Base-by-base conservation (phyloP, 306 rosid genomes). In the Medicago arabica region DNA sequence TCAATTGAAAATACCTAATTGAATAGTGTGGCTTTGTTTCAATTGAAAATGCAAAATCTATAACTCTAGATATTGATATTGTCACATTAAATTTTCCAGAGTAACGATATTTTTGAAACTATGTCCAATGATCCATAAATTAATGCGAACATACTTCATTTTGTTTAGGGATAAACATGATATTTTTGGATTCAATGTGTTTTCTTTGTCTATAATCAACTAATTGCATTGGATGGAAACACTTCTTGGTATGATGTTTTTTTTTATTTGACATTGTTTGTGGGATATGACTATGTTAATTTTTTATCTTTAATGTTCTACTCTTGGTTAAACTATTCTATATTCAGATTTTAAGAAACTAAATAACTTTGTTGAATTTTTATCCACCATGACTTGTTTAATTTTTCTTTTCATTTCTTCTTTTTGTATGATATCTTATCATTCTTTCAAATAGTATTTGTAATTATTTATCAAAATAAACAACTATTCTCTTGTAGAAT, bases 101-200 rank as follows among this genome's bases (percentile, higher is more conserved):
- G 18, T 72, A 41, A 55, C 55, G 49, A 41, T 62, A 14, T 23
- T 18, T 61, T 40, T 53, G 16, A 76, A 66, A 53, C 67, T 53
- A 40, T 11, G 39, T 28, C 67, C 43, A 60, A 61, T 61, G 43
- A 34, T 28, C 19, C 9, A 21, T 66, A 39, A 39, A 23, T 76
- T 59, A 77, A 41, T 54, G 39, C 69, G 10, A 47, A 47, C 39
- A 50, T 71, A 21, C 62, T 71, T 43, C 46, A 21, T 39, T 50
- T 77, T 69, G 21, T 69, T 46, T 78, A 50, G 72, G 82, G 44
- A 62, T 40, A 15, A 61, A 50, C 54, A 36, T 62, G 67, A 78
- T 36, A 4, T 13, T 60, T 21, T 62, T 77, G 10, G 15, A 69
- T 19, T 50, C 13, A 36, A 18, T 13, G 31, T 2, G 10, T 67